These are phyloP conservation scores for Suillus subalutaceus DNA, from an alignment of 768 basidiomycete species.

Conservation along the genomic window DNA sequence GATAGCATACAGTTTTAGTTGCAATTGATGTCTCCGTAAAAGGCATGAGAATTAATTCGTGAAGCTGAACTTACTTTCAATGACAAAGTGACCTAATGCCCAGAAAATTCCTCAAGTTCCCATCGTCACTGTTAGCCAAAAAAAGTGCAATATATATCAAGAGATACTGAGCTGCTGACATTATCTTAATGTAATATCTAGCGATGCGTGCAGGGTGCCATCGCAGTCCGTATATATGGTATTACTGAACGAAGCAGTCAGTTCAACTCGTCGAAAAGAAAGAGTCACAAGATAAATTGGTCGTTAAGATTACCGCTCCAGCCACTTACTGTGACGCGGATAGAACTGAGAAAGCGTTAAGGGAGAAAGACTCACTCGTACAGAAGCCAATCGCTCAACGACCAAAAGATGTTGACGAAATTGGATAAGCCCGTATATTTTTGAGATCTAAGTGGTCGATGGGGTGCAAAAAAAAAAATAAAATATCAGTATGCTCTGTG, in stretches of 20 bases:
- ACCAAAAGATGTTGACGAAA: not conserved
- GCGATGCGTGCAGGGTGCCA: not conserved
- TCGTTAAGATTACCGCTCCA: not conserved
- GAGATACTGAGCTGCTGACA: not conserved
- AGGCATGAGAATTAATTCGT: no score
- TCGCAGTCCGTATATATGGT: not conserved
- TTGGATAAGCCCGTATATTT: not conserved
- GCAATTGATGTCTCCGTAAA: not conserved
- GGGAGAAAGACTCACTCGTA: not conserved
- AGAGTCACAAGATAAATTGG: not conserved
- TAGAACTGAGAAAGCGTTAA: not conserved
- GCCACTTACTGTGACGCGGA: not conserved
- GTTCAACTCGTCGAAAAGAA: not conserved
- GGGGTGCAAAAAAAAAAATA: not conserved
- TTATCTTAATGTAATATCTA: not conserved
- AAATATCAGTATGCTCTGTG: not conserved
- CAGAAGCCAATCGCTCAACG: not conserved
- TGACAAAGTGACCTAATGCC: not conserved
- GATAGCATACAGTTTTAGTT: not conserved
- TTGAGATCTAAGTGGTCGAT: not conserved
- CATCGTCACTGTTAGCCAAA: not conserved
- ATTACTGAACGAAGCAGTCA: not conserved
- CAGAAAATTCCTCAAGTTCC: not conserved
- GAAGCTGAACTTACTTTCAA: not conserved
- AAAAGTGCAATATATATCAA: not conserved